Evolutionary conservation across 495 filamentous ascomycete genomes (phyloP), one percentile per base, ranked within the genome.

Genomic region (Penicillium goetzii): DNA sequence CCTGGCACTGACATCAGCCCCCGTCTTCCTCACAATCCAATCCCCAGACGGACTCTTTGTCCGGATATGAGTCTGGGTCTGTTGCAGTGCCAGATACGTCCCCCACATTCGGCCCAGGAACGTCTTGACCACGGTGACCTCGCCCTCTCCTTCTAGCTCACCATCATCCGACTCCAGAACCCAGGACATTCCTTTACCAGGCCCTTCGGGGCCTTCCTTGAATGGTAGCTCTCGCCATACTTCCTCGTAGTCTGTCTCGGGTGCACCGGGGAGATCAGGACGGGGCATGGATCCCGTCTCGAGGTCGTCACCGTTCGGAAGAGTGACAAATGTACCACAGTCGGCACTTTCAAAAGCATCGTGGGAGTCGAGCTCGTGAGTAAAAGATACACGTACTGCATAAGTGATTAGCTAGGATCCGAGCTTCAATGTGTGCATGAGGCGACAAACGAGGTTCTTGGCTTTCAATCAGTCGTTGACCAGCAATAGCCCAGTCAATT

Each of bases 401-500:
- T 28, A 21, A 26, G 19, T 9, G 23, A 23, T 51, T 41, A 38
- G n/a, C n/a, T 17, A 5, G 32, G 0, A 49, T 23, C 26, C 12
- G 25, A 30, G 25, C 4, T 51, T 51, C 4, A 23, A 30, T 3
- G 14, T 0, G 47, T 17, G 15, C 11, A 21, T 25, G 32, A 15
- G 9, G 8, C 0, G 33, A 61, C 72, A 21, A 59, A 78, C 74
- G 57, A 4, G 73, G 69, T 33, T 76, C 72, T 26, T 66, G 56
- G 30, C 64, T 62, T 45, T 76, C 74, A n/a, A 76, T 63, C 0
- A 80, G 54, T 49, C 78, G 58, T 56, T 74, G 72, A 23, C 78
- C 78, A 2, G 78, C 76, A 30, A 80, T 79, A 2, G 76, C 78
- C 78, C 78, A 80, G 72, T 79, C 76, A 28, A 80, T 74, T 2